Percentiles rank a stretch among this genome's conserved stretches.
phyloP scores from a whole-genome alignment of 2,329 filamentous ascomycete genomes.

The Neofusicoccum kwambonambiense region DNA sequence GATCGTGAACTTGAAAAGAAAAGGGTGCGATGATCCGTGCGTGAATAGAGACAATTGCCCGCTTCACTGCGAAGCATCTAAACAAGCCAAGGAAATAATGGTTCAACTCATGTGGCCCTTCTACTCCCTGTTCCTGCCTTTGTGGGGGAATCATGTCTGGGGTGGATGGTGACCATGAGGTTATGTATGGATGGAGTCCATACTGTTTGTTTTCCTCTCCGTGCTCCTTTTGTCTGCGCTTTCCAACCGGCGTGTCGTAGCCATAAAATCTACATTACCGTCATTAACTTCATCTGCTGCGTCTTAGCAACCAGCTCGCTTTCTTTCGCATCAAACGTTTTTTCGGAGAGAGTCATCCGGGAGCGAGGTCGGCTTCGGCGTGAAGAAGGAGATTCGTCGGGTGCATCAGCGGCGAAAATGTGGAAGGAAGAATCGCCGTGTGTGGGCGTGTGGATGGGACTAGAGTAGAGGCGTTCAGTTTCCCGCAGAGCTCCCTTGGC shows the following conservation, averaged over 20 bases:
- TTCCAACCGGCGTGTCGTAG: neutral
- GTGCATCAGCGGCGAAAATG: constrained; percentile 26
- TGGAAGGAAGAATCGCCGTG: constrained; percentile 34
- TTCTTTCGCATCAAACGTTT: constrained; percentile 14
- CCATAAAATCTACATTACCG: constrained; percentile 34
- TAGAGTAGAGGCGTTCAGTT: constrained; percentile 48
- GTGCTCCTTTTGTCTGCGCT: neutral
- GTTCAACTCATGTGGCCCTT: neutral
- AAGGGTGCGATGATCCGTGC: neutral
- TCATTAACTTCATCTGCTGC: constrained; percentile 41
- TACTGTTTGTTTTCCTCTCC: neutral
- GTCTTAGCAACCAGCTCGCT: constrained; percentile 13
- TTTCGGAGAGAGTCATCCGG: constrained; percentile 7
- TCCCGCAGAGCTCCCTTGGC: constrained; percentile 49
- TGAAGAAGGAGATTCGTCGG: constrained; percentile 17
- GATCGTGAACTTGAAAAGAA: neutral
- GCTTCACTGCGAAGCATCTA: constrained; percentile 5
- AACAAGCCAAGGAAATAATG: constrained; percentile 9
- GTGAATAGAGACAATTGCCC: neutral
- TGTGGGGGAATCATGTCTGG: neutral
- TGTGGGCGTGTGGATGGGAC: constrained; percentile 38
- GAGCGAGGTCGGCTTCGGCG: constrained; percentile 7
- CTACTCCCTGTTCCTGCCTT: constrained; percentile 4
- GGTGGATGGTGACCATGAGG: neutral
- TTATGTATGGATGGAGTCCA: neutral